These are phyloP conservation scores for Cryptosporidium andersoni DNA, from an alignment of 169 alveolate genomes.

Conservation along the genomic window DNA sequence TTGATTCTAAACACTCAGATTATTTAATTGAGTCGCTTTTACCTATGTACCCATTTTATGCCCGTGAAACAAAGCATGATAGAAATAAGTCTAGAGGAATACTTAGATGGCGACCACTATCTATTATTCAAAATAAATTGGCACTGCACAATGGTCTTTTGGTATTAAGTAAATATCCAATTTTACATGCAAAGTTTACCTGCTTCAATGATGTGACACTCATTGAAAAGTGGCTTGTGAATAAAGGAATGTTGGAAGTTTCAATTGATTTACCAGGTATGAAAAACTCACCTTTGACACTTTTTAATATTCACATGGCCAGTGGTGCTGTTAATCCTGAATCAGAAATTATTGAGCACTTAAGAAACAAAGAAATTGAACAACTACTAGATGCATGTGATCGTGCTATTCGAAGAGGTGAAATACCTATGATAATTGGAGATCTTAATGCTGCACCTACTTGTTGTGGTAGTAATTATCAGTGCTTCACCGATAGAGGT, in stretches of 20 bases:
- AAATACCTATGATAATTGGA: constrained; percentile 87
- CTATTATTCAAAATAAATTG: constrained; percentile 74
- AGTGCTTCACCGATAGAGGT: constrained; percentile 84
- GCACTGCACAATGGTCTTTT: constrained; percentile 87
- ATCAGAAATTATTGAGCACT: constrained; percentile 83
- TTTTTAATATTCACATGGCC: constrained; percentile 88
- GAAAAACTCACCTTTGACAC: constrained; percentile 77
- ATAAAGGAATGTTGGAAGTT: constrained; percentile 88
- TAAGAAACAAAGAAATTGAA: constrained; percentile 85
- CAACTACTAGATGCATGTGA: constrained; percentile 84
- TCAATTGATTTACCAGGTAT: constrained; percentile 84
- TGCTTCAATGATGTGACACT: constrained; percentile 85
- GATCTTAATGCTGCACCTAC: constrained; percentile 90
- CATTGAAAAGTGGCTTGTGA: constrained; percentile 84
- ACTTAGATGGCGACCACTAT: constrained; percentile 55
- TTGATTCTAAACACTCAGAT: constrained; percentile 83
- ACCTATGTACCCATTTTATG: constrained; percentile 83
- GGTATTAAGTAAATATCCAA: constrained; percentile 87
- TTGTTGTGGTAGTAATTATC: constrained; percentile 86
- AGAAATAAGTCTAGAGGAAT: constrained; percentile 19
- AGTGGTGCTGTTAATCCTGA: constrained; percentile 89
- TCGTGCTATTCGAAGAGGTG: constrained; percentile 82
- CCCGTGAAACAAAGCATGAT: constrained; percentile 73
- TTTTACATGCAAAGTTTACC: constrained; percentile 82
- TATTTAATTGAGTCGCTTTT: constrained; percentile 79